Evolutionary conservation across 257 asterid species (phyloP).

Genomic region (Solanum bulbocastanum): DNA sequence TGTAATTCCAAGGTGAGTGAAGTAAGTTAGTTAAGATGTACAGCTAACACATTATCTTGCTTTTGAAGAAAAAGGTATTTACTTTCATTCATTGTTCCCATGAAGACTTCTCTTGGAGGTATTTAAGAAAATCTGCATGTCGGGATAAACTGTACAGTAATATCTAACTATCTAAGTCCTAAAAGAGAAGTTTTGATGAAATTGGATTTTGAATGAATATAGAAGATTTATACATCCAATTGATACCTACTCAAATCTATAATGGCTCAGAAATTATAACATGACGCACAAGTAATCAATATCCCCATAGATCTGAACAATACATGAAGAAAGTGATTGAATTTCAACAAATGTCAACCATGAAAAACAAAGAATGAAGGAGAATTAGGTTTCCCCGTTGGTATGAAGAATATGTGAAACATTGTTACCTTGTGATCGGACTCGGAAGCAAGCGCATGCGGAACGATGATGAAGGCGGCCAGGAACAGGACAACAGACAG

Average conservation of each 20-base stretch:
- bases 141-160: neutral
- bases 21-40: neutral
- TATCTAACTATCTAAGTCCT: neutral
- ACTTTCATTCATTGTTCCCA: neutral
- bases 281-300: neutral
- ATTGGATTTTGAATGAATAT: neutral
- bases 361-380: neutral
- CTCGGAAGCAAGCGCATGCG: slow-evolving; percentile 13
- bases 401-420: neutral
- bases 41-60: neutral
- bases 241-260: neutral
- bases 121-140: neutral
- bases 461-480: neutral
- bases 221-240: neutral
- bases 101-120: neutral
- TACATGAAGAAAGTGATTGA: neutral
- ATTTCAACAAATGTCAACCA: neutral
- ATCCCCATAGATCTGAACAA: neutral
- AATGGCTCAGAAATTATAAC: neutral
- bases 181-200: neutral
- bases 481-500: neutral
- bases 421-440: slow-evolving; percentile 17
- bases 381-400: neutral
- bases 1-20: neutral
- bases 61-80: neutral